Conservation (phyloP, 2,329 filamentous ascomycete species). For the Eutypa lata region DNA sequence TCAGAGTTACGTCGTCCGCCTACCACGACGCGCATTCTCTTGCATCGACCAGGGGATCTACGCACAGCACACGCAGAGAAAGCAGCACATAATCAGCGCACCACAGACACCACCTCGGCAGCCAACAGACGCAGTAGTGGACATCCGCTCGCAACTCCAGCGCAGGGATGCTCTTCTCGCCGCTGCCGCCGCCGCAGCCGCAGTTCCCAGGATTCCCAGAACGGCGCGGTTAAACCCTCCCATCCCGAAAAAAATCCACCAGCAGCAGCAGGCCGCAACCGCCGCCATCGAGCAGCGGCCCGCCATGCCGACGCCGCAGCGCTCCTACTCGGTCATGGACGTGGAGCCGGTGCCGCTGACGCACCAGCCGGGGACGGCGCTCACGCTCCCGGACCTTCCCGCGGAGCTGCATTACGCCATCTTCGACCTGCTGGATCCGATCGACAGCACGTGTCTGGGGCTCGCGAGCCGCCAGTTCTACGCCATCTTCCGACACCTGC, state of each 20-base stretch:
- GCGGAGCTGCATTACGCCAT: conserved; percentile 58
- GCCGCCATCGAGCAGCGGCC: conserved; percentile 19
- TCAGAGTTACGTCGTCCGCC: conserved; percentile 11
- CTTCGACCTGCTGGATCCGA: conserved; percentile 61
- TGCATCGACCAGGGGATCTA: conserved; percentile 18
- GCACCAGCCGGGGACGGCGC: conserved; percentile 42
- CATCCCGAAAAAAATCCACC: neutral
- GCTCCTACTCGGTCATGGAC: conserved; percentile 60
- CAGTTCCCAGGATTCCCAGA: neutral
- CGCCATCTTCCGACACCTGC: conserved; percentile 47
- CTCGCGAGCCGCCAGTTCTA: conserved; percentile 58
- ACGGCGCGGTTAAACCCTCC: too few relatives aligned
- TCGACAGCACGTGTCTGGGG: conserved; percentile 61
- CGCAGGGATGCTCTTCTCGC: conserved; percentile 2
- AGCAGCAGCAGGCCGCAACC: conserved; percentile 19
- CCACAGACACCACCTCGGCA: too few relatives aligned
- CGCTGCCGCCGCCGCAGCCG: too few relatives aligned
- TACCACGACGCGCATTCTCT: conserved; percentile 28
- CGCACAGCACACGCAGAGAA: conserved; percentile 5
- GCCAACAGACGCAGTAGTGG: too few relatives aligned
- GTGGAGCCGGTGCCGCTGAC: conserved; percentile 52
- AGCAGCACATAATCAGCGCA: too few relatives aligned
- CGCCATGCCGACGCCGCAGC: conserved; percentile 44
- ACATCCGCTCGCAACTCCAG: neutral
- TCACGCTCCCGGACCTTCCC: conserved; percentile 52